Evolutionary conservation across 768 basidiomycete genomes (phyloP), one percentile per base, ranked within the genome.

Genomic region (Phylloporus rhodoxanthus): DNA sequence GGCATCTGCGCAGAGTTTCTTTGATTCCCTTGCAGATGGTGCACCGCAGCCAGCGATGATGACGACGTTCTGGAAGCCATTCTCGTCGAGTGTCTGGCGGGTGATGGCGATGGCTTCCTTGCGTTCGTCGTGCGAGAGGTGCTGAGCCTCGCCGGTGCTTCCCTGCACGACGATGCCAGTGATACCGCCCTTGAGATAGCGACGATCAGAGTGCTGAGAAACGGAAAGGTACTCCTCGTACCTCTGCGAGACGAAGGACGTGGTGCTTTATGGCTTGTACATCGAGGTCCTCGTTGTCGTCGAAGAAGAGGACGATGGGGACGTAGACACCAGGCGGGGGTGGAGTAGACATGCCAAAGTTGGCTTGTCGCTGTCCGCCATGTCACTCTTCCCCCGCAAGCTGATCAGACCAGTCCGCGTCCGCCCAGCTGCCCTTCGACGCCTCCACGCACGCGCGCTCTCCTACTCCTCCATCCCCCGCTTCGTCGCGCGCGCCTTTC

Each of bases 381-480:
- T 48, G 45, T 39, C 37, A 19, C 37, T 47, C 45, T 38, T 47
- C 30, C 45, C 45, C 1, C 37, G 45, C 34, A 37, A 19, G 23
- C 26, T 46, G 13, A 17, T 17, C 26, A 38, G 45, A 28, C 45
- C 37, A n/a, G 3, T 36, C 10, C 47, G 32, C n/a, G 32, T 33
- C 8, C 39, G 30, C 8, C 30, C 47, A 20, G 19, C n/a, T 17
- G 17, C 40, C 17, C 32, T 47, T 1, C 79, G 87, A n/a, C 78
- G 80, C 59, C 70, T 87, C 48, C 85, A 89, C 60, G 75, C 78
- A 36, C 82, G 90, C 32, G 80, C 85, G 9, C 73, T 91, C 25
- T 94, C 91, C 7, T 95, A 95, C 66, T 76, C 84, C 4, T 86
- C 91, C 9, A 86, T 96, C 53, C 93, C 93, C n/a, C 75, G 83